phyloP scores from a whole-genome alignment of 2,329 filamentous ascomycete genomes.

The Exophiala alcalophila region DNA sequence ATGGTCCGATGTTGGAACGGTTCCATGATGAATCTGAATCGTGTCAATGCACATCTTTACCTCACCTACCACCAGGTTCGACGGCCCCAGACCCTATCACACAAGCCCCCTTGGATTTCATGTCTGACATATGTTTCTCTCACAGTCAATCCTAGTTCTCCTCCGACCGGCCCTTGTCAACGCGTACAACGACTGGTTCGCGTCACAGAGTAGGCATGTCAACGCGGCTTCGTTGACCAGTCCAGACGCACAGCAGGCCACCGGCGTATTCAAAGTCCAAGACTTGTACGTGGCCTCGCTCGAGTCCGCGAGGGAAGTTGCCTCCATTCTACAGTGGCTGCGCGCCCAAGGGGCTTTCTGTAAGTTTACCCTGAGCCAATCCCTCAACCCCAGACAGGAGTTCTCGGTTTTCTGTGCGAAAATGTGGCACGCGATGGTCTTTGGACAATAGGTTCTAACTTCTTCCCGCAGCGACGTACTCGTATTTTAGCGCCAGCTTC shows the following conservation, averaged over 20 bases:
- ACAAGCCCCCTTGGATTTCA: no score
- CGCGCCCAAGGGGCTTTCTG: constrained; percentile 13
- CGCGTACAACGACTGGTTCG: constrained; percentile 14
- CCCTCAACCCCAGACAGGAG: neutral
- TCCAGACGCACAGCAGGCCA: neutral
- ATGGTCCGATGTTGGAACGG: constrained; percentile 13
- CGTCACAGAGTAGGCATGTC: constrained; percentile 5
- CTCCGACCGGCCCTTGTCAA: constrained; percentile 19
- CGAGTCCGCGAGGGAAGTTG: constrained; percentile 14
- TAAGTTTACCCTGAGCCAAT: constrained; percentile 4
- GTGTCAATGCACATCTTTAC: constrained; percentile 16
- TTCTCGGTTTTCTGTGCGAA: no score
- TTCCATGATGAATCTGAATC: constrained; percentile 11
- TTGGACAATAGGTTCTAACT: no score
- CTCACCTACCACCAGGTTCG: constrained; percentile 22
- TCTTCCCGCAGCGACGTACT: constrained; percentile 9
- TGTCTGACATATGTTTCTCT: neutral
- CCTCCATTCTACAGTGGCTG: constrained; percentile 16
- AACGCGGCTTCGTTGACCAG: neutral
- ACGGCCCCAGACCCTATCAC: neutral
- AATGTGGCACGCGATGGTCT: no score
- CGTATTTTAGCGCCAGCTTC: constrained; percentile 20
- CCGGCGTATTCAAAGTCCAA: constrained; percentile 3
- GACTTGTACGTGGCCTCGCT: constrained; percentile 6
- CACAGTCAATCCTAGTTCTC: constrained; percentile 18